These are phyloP conservation scores for Trametes punicea DNA, from an alignment of 768 basidiomycete genomes.

Conservation along the genomic window DNA sequence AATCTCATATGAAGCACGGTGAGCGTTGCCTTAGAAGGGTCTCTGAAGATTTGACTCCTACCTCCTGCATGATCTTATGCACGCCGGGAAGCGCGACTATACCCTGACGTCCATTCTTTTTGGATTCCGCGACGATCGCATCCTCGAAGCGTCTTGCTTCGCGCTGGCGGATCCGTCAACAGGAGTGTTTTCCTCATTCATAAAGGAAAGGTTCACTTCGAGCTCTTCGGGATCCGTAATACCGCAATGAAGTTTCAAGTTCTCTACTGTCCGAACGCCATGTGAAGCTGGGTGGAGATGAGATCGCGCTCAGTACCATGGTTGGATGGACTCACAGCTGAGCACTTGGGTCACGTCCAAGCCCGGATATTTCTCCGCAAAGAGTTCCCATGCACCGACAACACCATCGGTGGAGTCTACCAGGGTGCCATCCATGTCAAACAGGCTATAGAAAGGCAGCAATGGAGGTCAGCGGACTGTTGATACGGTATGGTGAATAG, in stretches of 20 bases:
- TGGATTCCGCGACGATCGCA: conserved; percentile 66
- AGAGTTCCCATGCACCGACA: conserved; percentile 77
- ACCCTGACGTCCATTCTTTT: conserved; percentile 50
- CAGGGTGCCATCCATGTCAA: conserved; percentile 84
- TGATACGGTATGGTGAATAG: too few relatives aligned
- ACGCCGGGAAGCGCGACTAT: conserved; percentile 78
- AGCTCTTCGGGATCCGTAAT: conserved; percentile 66
- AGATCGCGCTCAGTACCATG: background rate
- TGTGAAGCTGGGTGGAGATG: conserved; percentile 53
- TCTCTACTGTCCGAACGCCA: conserved; percentile 82
- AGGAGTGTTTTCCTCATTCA: background rate
- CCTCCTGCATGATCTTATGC: conserved; percentile 52
- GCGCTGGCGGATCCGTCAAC: conserved; percentile 35
- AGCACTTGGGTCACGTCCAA: conserved; percentile 60
- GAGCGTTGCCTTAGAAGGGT: background rate
- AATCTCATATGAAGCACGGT: conserved; percentile 11
- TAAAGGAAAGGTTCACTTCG: conserved; percentile 46
- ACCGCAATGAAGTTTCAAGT: conserved; percentile 68
- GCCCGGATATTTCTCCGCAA: conserved; percentile 62
- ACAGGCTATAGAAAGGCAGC: conserved; percentile 46
- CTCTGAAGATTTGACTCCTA: conserved; percentile 25
- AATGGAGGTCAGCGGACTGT: background rate
- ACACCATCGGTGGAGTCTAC: conserved; percentile 84
- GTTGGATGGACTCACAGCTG: conserved; percentile 45
- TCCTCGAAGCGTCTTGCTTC: conserved; percentile 79